These are phyloP conservation scores for Phytophthora cajani DNA, from an alignment of 352 stramenopile species.

Conservation along the genomic window DNA sequence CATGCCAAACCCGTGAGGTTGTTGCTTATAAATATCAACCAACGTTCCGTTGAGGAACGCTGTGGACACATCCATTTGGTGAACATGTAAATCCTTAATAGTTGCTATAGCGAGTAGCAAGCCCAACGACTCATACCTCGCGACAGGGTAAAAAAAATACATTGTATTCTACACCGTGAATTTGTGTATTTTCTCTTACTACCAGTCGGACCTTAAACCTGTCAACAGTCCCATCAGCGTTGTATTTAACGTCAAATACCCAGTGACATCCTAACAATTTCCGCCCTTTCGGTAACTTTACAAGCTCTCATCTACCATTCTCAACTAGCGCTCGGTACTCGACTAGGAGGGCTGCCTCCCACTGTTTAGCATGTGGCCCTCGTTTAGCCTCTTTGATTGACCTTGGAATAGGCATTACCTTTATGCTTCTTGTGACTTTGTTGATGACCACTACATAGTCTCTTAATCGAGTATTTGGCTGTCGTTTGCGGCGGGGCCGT, in stretches of 20 bases:
- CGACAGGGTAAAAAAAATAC: neutral
- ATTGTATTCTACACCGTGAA: neutral
- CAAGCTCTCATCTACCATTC: no score
- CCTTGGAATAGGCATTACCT: neutral
- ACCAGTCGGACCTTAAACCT: neutral
- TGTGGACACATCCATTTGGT: neutral
- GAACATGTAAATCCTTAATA: neutral
- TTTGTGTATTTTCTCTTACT: neutral
- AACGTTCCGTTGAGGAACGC: neutral
- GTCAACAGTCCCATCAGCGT: neutral
- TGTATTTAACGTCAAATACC: neutral
- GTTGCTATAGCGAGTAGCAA: conserved; percentile 4
- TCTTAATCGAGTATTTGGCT: neutral
- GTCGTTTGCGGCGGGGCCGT: neutral
- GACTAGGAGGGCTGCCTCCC: no score
- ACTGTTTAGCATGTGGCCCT: no score
- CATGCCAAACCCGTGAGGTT: neutral
- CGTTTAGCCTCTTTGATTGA: neutral
- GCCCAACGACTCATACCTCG: conserved; percentile 4
- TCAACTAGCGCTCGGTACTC: no score
- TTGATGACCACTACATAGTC: neutral
- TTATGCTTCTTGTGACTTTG: neutral
- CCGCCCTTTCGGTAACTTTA: neutral
- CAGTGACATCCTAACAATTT: neutral
- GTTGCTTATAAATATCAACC: neutral